Conservation (phyloP, 1,139 yeast species). For the Hyphopichia wangnamkhiaoensis region DNA sequence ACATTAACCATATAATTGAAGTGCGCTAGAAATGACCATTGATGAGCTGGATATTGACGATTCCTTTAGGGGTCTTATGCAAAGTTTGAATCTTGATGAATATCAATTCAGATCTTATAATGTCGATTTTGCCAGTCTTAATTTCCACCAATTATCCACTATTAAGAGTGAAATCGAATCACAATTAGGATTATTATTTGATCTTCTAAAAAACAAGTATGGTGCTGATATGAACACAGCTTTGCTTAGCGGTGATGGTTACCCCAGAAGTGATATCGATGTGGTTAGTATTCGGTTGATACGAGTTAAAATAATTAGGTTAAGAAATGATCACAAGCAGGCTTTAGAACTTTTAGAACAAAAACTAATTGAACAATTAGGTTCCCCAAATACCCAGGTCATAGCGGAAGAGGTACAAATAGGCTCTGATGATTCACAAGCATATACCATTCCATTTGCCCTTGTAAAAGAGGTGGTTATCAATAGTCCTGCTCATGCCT, state of each 20-base stretch:
- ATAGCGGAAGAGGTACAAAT: background rate
- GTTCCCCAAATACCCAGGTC: background rate
- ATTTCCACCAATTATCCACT: conserved; percentile 28
- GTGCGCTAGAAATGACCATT: conserved; percentile 7
- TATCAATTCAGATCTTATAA: conserved; percentile 23
- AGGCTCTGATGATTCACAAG: too few relatives aligned
- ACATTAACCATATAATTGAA: too few relatives aligned
- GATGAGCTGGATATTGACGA: conserved; percentile 17
- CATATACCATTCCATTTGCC: conserved; percentile 71
- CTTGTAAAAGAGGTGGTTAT: conserved; percentile 46
- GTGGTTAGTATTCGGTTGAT: conserved; percentile 65
- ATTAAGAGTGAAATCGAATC: conserved; percentile 35
- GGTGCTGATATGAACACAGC: conserved; percentile 65
- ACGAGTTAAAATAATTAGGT: conserved; percentile 63
- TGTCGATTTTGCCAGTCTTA: conserved; percentile 19
- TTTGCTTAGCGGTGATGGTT: conserved; percentile 72
- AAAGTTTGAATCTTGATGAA: conserved; percentile 35
- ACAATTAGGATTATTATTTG: conserved; percentile 34
- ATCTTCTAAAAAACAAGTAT: conserved; percentile 29
- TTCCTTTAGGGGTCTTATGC: conserved; percentile 43
- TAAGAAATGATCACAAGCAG: conserved; percentile 65
- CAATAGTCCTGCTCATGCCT: conserved; percentile 49
- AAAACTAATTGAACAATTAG: conserved; percentile 47
- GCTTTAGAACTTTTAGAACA: conserved; percentile 51
- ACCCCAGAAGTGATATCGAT: conserved; percentile 83